These are phyloP conservation scores for Seminavis robusta DNA, from an alignment of 108 stramenopile species.

Conservation along the genomic window DNA sequence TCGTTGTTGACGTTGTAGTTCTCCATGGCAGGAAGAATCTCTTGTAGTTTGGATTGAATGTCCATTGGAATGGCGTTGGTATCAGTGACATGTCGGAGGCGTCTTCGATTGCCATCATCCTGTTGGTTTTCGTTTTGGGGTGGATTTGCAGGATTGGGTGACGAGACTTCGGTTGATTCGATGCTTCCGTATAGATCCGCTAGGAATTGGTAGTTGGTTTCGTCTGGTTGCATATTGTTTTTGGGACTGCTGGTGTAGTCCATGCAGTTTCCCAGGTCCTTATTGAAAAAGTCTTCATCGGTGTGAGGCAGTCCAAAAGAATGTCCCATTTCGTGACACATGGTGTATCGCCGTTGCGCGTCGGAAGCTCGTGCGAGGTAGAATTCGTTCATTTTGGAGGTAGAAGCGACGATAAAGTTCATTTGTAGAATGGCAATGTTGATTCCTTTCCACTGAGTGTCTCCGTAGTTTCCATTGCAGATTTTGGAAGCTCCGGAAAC, in stretches of 20 bases:
- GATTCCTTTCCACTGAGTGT: slow-evolving; percentile 42
- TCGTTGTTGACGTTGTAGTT: neutral
- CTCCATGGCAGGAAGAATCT: no score
- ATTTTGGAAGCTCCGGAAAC: slow-evolving; percentile 11
- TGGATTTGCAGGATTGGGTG: no score
- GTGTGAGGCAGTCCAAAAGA: slow-evolving; percentile 25
- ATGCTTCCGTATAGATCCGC: slow-evolving; percentile 69
- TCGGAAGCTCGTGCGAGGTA: slow-evolving; percentile 11
- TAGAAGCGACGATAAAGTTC: slow-evolving; percentile 17
- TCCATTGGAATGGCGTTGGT: no score
- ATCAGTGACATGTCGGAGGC: no score
- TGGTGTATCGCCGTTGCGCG: slow-evolving; percentile 24
- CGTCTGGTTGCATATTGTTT: slow-evolving; percentile 60
- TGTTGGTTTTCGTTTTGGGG: no score
- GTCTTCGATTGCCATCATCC: no score
- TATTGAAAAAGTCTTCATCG: slow-evolving; percentile 17
- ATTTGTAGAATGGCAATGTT: slow-evolving; percentile 4
- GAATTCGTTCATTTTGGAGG: slow-evolving; percentile 46
- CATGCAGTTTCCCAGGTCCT: slow-evolving; percentile 14
- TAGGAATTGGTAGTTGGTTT: slow-evolving; percentile 53
- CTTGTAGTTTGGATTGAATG: no score
- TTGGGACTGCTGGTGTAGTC: slow-evolving; percentile 43
- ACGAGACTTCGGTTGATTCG: no score
- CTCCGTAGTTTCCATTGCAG: slow-evolving; percentile 56
- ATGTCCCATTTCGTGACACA: slow-evolving; percentile 59